A percentile compares a stretch with the other conserved stretches of the same genome.
phyloP scores from a whole-genome alignment of 2,329 filamentous ascomycete species.

The Sclerotinia spermophila region DNA sequence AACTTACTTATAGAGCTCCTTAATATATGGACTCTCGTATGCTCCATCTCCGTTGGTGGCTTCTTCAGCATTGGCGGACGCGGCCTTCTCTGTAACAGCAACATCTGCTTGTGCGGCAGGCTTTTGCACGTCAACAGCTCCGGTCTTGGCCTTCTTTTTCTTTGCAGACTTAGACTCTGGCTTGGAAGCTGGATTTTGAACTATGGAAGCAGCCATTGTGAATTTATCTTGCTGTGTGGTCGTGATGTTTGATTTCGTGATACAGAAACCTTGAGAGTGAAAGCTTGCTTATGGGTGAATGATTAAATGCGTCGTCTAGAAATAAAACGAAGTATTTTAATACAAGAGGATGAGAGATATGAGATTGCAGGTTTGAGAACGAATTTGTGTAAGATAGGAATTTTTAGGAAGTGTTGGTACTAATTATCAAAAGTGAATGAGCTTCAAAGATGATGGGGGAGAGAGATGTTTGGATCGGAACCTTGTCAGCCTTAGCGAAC shows the following conservation, averaged over 20 bases:
- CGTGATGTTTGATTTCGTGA: slow-evolving; percentile 46
- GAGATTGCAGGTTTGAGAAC: neutral
- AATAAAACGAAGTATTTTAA: neutral
- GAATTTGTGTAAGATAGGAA: neutral
- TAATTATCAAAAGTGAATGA: slow-evolving; percentile 8
- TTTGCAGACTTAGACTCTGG: slow-evolving; percentile 62
- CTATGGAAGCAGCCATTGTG: slow-evolving; percentile 60
- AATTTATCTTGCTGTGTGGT: neutral
- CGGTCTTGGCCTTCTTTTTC: slow-evolving; percentile 64
- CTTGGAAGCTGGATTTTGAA: slow-evolving; percentile 60
- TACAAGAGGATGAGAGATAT: neutral
- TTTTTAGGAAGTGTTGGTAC: neutral
- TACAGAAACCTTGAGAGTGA: slow-evolving; percentile 1
- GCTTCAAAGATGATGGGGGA: slow-evolving; percentile 1
- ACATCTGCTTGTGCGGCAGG: slow-evolving; percentile 50
- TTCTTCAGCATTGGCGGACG: slow-evolving; percentile 45
- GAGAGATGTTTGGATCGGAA: slow-evolving; percentile 12
- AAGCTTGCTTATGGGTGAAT: neutral
- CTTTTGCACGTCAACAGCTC: slow-evolving; percentile 43
- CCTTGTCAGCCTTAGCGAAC: slow-evolving; percentile 21
- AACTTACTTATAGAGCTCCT: slow-evolving; percentile 82
- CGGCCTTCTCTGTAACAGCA: slow-evolving; percentile 48
- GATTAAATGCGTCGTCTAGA: neutral
- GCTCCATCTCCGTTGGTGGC: slow-evolving; percentile 48
- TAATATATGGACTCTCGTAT: slow-evolving; percentile 74